Conservation (phyloP, 2,329 filamentous ascomycete genomes). For the Neocatenulostroma microsporum region DNA sequence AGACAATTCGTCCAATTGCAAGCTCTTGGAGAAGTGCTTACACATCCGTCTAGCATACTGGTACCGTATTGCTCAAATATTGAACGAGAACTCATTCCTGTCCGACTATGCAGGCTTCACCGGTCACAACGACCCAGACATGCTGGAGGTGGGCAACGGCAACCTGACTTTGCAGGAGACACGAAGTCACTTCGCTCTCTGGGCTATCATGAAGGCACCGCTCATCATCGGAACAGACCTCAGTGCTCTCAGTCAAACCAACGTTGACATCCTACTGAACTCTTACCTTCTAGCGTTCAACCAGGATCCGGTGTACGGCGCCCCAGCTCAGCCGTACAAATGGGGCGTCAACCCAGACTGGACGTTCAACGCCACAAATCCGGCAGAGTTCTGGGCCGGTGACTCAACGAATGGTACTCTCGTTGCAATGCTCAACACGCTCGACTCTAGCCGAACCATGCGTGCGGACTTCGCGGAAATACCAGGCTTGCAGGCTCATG, state of each 20-base stretch:
- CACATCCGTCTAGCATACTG: conserved; percentile 8
- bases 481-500: conserved; percentile 31
- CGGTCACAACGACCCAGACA: conserved; percentile 33
- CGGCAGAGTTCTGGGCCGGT: conserved; percentile 46
- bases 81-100: conserved; percentile 32
- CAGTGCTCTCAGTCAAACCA: conserved; percentile 21
- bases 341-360: conserved; percentile 45
- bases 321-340: conserved; percentile 32
- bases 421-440: conserved; percentile 43
- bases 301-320: conserved; percentile 37
- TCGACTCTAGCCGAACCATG: conserved; percentile 29
- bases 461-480: conserved; percentile 38
- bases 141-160: conserved; percentile 36
- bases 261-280: conserved; percentile 33
- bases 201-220: conserved; percentile 37
- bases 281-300: conserved; percentile 38
- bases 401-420: conserved; percentile 37
- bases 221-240: conserved; percentile 37
- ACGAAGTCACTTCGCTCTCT: conserved; percentile 33
- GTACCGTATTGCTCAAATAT: conserved; percentile 24
- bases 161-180: conserved; percentile 26
- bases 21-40: neutral
- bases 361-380: conserved; percentile 42
- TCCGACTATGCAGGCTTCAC: conserved; percentile 31
- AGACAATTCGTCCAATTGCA: neutral